Conservation (phyloP, 306 rosid genomes). For the Medicago lupulina region DNA sequence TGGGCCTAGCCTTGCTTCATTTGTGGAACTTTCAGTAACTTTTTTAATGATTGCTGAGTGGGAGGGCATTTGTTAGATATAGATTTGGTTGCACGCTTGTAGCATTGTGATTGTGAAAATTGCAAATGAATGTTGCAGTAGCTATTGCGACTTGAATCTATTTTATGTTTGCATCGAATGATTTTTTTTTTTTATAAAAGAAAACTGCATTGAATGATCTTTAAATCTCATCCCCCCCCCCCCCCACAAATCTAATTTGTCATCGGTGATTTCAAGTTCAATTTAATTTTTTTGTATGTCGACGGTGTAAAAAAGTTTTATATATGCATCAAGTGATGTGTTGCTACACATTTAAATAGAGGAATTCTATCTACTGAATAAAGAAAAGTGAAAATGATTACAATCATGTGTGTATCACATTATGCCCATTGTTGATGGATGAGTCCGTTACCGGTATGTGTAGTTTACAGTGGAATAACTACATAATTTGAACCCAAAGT, state of each 20-base stretch:
- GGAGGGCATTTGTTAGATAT: not conserved
- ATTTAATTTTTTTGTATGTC: not conserved
- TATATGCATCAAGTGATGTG: not conserved
- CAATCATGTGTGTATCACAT: not conserved
- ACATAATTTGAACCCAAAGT: too few relatives aligned
- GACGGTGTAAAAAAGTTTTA: not conserved
- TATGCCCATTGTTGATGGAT: not conserved
- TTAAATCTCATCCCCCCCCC: not conserved
- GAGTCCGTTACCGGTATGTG: not conserved
- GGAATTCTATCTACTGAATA: not conserved
- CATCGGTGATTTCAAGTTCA: too few relatives aligned
- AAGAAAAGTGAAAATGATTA: not conserved
- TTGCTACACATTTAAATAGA: not conserved
- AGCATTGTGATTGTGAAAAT: not conserved
- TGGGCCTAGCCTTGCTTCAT: conserved; percentile 26
- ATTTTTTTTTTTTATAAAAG: not conserved
- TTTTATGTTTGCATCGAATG: not conserved
- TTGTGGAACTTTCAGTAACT: conserved; percentile 11
- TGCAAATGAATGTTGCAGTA: not conserved
- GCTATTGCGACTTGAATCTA: not conserved
- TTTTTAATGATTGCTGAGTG: not conserved
- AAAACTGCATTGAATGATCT: not conserved
- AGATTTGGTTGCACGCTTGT: not conserved
- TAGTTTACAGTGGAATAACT: too few relatives aligned
- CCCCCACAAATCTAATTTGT: not conserved